These are phyloP conservation scores for Cercospora brassicicola DNA, from an alignment of 2,329 filamentous ascomycete species.

Conservation along the genomic window DNA sequence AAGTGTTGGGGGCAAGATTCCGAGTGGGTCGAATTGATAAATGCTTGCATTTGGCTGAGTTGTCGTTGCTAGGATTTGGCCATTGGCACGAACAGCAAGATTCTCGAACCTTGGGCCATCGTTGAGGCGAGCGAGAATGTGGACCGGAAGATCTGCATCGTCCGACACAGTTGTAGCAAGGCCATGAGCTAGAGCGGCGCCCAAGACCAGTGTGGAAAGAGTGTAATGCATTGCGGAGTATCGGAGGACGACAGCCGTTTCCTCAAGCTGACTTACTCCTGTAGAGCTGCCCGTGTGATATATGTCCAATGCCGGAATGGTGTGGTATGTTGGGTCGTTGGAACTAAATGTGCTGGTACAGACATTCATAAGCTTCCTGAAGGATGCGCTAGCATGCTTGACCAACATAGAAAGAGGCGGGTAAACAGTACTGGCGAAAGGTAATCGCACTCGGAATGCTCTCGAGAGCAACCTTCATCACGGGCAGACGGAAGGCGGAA, in stretches of 20 bases:
- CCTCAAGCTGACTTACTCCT: neutral
- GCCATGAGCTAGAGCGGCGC: neutral
- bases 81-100: conserved; percentile 10
- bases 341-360: neutral
- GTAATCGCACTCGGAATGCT: neutral
- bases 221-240: neutral
- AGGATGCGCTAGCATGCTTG: neutral
- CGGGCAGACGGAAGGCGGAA: neutral
- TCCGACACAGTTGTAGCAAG: neutral
- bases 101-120: conserved; percentile 9
- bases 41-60: conserved; percentile 13
- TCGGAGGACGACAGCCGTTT: neutral
- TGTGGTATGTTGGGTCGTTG: neutral
- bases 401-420: neutral
- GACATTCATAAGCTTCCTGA: neutral
- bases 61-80: conserved; percentile 14
- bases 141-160: neutral
- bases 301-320: neutral
- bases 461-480: neutral
- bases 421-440: neutral
- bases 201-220: neutral
- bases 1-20: conserved; percentile 12
- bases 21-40: conserved; percentile 14
- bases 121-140: neutral
- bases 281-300: neutral